Percentiles rank a stretch among this genome's conserved stretches.
These are phyloP conservation scores for Boeremia exigua DNA, from an alignment of 2,329 filamentous ascomycete genomes.

Conservation along the genomic window DNA sequence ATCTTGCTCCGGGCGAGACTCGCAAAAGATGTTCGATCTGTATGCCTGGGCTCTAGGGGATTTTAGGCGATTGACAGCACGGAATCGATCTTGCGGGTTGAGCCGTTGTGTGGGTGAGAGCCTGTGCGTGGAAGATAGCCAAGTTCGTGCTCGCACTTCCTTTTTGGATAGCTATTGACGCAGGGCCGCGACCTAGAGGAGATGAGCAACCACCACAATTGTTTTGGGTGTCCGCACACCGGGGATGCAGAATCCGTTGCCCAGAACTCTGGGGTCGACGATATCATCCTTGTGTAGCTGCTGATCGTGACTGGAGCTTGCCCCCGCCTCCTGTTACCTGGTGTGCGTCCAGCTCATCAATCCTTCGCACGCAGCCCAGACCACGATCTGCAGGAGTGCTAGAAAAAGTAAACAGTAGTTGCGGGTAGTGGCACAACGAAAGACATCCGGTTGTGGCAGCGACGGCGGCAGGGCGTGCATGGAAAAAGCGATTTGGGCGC, in stretches of 20 bases:
- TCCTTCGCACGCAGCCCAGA: neutral
- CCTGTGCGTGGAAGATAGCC: constrained; percentile 3
- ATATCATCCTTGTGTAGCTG: neutral
- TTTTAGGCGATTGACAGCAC: constrained; percentile 4
- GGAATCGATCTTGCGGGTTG: constrained; percentile 4
- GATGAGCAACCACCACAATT: neutral
- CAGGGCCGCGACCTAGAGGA: neutral
- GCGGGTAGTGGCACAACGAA: neutral
- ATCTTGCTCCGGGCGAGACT: neutral
- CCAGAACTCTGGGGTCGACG: neutral
- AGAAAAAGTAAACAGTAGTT: neutral
- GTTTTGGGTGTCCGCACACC: neutral
- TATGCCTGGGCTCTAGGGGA: neutral
- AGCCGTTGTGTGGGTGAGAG: constrained; percentile 10
- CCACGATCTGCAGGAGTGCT: neutral
- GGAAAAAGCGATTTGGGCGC: constrained; percentile 4
- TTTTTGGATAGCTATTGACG: neutral
- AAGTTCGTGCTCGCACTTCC: constrained; percentile 6
- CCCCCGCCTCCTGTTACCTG: constrained; percentile 1
- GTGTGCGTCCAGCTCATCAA: constrained; percentile 4
- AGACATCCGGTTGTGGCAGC: constrained; percentile 2
- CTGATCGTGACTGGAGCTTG: neutral
- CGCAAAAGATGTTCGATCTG: constrained; percentile 8
- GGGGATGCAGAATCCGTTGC: neutral
- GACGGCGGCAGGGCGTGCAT: neutral